These are phyloP conservation scores for Zymoseptoria pseudotritici DNA, from an alignment of 2,329 filamentous ascomycete genomes.

Conservation along the genomic window DNA sequence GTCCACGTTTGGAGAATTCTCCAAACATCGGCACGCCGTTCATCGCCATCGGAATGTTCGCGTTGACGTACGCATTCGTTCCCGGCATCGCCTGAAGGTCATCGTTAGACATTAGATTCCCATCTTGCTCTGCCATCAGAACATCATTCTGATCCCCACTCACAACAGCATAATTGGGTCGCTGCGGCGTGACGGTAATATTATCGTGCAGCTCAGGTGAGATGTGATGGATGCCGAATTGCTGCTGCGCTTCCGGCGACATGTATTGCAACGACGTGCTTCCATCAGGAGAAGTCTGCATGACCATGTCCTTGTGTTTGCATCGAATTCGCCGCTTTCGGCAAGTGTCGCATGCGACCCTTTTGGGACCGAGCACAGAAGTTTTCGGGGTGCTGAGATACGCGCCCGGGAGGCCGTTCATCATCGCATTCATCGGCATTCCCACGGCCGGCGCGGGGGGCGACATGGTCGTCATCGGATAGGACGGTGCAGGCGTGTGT, in stretches of 20 bases:
- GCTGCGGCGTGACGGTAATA: conserved; percentile 15
- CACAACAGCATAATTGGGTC: conserved; percentile 5
- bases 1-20: conserved; percentile 28
- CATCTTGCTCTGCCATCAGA: neutral
- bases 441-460: conserved; percentile 12
- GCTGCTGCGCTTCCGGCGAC: conserved; percentile 5
- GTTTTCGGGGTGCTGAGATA: conserved; percentile 46
- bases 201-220: conserved; percentile 21
- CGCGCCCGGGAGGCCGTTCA: conserved; percentile 18
- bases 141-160: conserved; percentile 5
- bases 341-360: conserved; percentile 56
- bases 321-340: conserved; percentile 55
- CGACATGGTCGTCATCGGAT: conserved; percentile 18
- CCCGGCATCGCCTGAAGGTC: conserved; percentile 19
- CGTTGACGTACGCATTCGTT: conserved; percentile 27
- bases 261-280: conserved; percentile 9
- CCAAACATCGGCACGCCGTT: conserved; percentile 53
- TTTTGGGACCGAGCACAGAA: conserved; percentile 53
- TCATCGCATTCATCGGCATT: conserved; percentile 21
- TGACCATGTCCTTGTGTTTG: conserved; percentile 53
- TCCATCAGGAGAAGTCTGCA: conserved; percentile 17
- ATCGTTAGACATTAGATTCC: neutral
- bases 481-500: conserved; percentile 17
- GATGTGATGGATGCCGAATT: conserved; percentile 4
- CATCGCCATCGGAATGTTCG: conserved; percentile 42